These are phyloP conservation scores for Bacterosira constricta DNA, from an alignment of 108 stramenopile genomes.

Conservation along the genomic window DNA sequence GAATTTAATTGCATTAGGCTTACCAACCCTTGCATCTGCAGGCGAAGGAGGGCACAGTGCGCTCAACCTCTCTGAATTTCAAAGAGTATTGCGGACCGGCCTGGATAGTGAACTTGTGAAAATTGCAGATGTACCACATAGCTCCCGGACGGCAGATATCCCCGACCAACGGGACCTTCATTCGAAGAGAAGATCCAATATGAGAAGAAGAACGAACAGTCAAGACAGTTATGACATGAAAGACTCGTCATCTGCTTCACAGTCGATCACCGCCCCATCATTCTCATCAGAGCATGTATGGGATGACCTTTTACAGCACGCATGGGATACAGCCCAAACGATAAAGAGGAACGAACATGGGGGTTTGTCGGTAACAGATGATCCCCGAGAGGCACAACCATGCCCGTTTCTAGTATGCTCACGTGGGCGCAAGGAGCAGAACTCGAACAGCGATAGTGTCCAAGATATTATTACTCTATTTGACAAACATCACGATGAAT, in stretches of 20 bases:
- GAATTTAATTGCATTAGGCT: neutral
- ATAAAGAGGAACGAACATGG: conserved; percentile 5
- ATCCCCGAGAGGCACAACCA: conserved; percentile 5
- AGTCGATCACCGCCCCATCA: neutral
- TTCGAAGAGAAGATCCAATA: conserved; percentile 18
- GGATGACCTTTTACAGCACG: conserved; percentile 28
- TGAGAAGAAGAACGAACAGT: conserved; percentile 11
- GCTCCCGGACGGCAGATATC: neutral
- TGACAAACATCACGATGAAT: conserved; percentile 28
- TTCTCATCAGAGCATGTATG: conserved; percentile 23
- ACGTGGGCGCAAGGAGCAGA: conserved; percentile 1
- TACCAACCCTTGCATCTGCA: neutral
- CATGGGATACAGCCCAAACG: conserved; percentile 25
- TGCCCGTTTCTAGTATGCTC: conserved; percentile 40
- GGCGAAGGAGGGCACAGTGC: neutral
- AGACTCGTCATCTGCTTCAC: neutral
- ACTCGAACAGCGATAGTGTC: neutral
- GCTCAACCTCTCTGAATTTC: conserved; percentile 26
- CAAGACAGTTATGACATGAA: neutral
- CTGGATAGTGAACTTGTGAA: conserved; percentile 43
- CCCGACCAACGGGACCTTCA: conserved; percentile 2
- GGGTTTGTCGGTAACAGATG: conserved; percentile 15
- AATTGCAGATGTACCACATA: conserved; percentile 18
- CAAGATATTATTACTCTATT: conserved; percentile 28
- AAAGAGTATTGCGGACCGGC: conserved; percentile 35